These are phyloP conservation scores for Blastocrithidia nonstop DNA, from an alignment of 208 protist species.

Conservation along the genomic window DNA sequence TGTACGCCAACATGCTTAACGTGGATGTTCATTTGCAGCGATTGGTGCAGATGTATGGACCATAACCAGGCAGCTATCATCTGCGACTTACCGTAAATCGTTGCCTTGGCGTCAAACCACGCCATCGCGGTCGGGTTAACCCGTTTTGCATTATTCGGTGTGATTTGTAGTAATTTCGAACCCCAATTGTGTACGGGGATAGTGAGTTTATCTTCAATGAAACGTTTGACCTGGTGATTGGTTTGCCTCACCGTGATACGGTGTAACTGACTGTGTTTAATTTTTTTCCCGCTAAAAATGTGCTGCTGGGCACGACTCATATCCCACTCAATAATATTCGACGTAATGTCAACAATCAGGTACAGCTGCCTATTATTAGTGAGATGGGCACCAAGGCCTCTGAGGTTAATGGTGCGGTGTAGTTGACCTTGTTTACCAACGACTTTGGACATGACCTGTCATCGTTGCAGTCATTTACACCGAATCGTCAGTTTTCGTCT, in stretches of 20 bases:
- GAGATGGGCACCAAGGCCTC: slow-evolving; percentile 17
- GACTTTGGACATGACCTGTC: slow-evolving; percentile 10
- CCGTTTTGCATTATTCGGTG: slow-evolving; percentile 25
- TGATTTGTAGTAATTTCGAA: slow-evolving; percentile 40
- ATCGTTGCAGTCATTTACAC: neutral
- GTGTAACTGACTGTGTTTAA: slow-evolving; percentile 44
- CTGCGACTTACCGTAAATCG: slow-evolving; percentile 30
- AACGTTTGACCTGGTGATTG: slow-evolving; percentile 36
- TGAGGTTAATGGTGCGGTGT: slow-evolving; percentile 22
- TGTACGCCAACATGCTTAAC: slow-evolving; percentile 46
- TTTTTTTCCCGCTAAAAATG: slow-evolving; percentile 8
- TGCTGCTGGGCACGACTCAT: slow-evolving; percentile 39
- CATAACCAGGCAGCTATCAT: slow-evolving; percentile 43
- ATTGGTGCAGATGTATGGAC: slow-evolving; percentile 48
- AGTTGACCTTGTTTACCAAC: slow-evolving; percentile 24
- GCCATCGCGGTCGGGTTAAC: slow-evolving; percentile 6
- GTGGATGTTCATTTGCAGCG: slow-evolving; percentile 37
- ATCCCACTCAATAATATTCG: slow-evolving; percentile 19
- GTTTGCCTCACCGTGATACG: slow-evolving; percentile 45
- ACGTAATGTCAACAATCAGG: slow-evolving; percentile 9
- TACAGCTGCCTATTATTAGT: slow-evolving; percentile 36
- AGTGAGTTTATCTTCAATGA: slow-evolving; percentile 47
- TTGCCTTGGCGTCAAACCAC: slow-evolving; percentile 12
- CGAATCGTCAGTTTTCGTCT: too few species aligned
- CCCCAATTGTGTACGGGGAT: slow-evolving; percentile 19